Percentiles rank a stretch among this genome's conserved stretches.
Evolutionary conservation across 2,329 filamentous ascomycete genomes (phyloP).

Genomic region (Pseudogymnoascus sp.): DNA sequence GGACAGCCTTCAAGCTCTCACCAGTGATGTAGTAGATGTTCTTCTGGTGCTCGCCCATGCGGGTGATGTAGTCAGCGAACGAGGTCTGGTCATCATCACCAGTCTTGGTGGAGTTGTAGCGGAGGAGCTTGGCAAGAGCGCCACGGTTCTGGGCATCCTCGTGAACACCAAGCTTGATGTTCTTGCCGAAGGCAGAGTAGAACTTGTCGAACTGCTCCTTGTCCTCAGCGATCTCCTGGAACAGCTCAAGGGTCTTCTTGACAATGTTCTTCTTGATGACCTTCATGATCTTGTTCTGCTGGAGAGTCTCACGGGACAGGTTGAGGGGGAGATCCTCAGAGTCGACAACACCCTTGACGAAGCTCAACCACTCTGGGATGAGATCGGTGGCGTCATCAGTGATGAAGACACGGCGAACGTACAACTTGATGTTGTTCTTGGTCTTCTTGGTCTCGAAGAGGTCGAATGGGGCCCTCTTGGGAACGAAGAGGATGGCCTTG

Average conservation of each 20-base stretch:
- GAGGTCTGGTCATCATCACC: conserved; percentile 86
- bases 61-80: conserved; percentile 93
- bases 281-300: conserved; percentile 99
- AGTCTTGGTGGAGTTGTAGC: conserved; percentile 98
- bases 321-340: conserved; percentile 99
- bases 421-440: conserved; percentile 99
- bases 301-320: conserved; percentile 98
- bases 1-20: conserved; percentile 96
- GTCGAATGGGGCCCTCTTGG: conserved; percentile 98
- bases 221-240: conserved; percentile 98
- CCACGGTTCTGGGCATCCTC: conserved; percentile 97
- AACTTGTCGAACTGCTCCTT: conserved; percentile 99
- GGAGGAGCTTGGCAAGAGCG: conserved; percentile 91
- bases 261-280: conserved; percentile 99
- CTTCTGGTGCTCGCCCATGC: conserved; percentile 99
- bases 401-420: conserved; percentile 99
- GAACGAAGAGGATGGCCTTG: conserved; percentile 98
- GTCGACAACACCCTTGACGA: conserved; percentile 99
- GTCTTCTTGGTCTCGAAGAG: conserved; percentile 99
- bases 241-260: conserved; percentile 99
- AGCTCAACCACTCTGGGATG: conserved; percentile 98
- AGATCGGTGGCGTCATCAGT: conserved; percentile 98
- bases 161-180: conserved; percentile 99
- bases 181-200: conserved; percentile 99
- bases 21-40: conserved; percentile 99